These are phyloP conservation scores for Aspergillus sp. DNA, from an alignment of 2,329 filamentous ascomycete species.

Conservation along the genomic window DNA sequence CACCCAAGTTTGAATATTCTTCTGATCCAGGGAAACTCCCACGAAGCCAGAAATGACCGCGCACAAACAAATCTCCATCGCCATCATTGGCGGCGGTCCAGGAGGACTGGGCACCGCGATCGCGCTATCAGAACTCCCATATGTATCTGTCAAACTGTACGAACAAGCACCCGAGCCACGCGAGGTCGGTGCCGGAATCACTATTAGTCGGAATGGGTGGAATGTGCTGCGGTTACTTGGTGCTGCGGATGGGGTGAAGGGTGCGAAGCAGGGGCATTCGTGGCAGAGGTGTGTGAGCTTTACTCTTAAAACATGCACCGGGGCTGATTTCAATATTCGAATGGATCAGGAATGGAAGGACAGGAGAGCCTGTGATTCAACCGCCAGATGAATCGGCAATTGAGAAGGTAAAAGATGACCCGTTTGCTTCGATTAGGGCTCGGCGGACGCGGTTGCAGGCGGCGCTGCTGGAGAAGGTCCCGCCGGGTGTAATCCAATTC, in stretches of 20 bases:
- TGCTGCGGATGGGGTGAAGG: background rate
- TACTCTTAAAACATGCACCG: no score
- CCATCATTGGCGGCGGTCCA: slow-evolving; percentile 5
- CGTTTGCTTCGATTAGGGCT: background rate
- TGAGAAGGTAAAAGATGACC: background rate
- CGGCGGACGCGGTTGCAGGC: slow-evolving; percentile 6
- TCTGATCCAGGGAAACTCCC: background rate
- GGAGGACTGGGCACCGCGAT: slow-evolving; percentile 3
- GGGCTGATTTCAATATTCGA: background rate
- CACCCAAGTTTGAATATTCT: background rate
- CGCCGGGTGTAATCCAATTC: background rate
- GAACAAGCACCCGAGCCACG: slow-evolving; percentile 2
- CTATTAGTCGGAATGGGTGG: slow-evolving; percentile 3
- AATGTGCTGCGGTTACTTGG: slow-evolving; percentile 1
- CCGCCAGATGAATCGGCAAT: background rate
- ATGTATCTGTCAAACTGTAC: background rate
- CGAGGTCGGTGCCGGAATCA: slow-evolving; percentile 6
- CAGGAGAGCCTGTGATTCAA: background rate
- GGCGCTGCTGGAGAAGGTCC: background rate
- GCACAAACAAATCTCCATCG: background rate
- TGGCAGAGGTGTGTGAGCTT: background rate
- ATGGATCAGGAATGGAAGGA: background rate
- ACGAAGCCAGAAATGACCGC: background rate
- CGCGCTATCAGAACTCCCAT: slow-evolving; percentile 1
- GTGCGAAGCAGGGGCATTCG: background rate